A percentile compares a stretch with the other conserved stretches of the same genome.
These are phyloP conservation scores for Coniferiporia sulphurascens DNA, from an alignment of 1,284 basidiomycete genomes.

Conservation along the genomic window DNA sequence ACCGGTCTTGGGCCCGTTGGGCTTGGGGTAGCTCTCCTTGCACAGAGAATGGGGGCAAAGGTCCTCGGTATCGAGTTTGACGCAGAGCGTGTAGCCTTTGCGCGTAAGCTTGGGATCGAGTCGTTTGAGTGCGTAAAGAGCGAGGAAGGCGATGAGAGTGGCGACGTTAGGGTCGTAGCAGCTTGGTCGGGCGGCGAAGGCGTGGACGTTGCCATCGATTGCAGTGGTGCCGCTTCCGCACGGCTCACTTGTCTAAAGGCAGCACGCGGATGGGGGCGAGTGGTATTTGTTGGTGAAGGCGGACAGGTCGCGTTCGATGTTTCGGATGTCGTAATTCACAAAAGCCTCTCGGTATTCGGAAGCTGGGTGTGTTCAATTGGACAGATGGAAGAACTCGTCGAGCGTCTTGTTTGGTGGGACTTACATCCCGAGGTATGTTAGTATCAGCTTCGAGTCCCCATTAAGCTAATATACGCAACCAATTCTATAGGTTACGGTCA, in stretches of 20 bases:
- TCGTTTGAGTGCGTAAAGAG: constrained; percentile 12
- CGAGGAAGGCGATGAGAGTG: neutral
- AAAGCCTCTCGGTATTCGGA: constrained; percentile 16
- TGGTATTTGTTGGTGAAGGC: constrained; percentile 19
- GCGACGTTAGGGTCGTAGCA: constrained; percentile 10
- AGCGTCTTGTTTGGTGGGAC: constrained; percentile 15
- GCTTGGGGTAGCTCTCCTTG: constrained; percentile 16
- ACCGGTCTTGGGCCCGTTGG: constrained; percentile 20
- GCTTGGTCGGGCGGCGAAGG: constrained; percentile 16
- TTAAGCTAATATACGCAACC: neutral
- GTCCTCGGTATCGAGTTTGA: constrained; percentile 19
- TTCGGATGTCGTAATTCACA: constrained; percentile 18
- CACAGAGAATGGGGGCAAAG: constrained; percentile 17
- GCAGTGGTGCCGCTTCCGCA: constrained; percentile 14
- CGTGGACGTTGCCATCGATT: constrained; percentile 19
- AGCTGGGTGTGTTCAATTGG: constrained; percentile 20
- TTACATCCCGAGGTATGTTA: constrained; percentile 19
- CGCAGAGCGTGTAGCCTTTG: constrained; percentile 17
- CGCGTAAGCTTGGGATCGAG: constrained; percentile 13
- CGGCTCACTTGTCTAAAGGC: constrained; percentile 16
- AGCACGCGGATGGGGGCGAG: constrained; percentile 14
- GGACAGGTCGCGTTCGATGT: constrained; percentile 16
- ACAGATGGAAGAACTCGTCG: constrained; percentile 19
- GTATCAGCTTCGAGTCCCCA: neutral
- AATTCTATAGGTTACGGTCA: constrained; percentile 13